phyloP scores from a whole-genome alignment of 306 rosid species.

The Vigna reflexopilosa region DNA sequence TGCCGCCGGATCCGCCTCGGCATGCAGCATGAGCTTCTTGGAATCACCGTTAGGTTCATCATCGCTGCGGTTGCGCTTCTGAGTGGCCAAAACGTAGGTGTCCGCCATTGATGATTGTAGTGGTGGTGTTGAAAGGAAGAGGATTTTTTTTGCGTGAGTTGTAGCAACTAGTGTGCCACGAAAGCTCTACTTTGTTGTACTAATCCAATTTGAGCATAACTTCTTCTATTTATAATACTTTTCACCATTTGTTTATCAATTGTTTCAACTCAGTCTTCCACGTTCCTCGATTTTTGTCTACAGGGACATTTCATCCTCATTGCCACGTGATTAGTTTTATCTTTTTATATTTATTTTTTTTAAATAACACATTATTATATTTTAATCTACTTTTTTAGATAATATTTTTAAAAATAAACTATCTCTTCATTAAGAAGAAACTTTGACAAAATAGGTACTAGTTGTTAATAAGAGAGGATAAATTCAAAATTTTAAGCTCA shows the following conservation, averaged over 20 bases:
- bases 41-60: constrained; percentile 32
- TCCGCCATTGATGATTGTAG: constrained; percentile 50
- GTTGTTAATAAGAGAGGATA: too few relatives aligned
- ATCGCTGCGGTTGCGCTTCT: constrained; percentile 55
- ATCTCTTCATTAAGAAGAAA: too few relatives aligned
- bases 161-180: neutral
- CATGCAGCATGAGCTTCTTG: constrained; percentile 52
- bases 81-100: constrained; percentile 39
- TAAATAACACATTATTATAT: neutral
- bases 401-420: too few relatives aligned
- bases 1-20: constrained; percentile 61
- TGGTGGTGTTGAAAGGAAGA: neutral
- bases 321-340: neutral
- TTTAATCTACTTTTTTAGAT: too few relatives aligned
- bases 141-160: neutral
- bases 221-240: neutral
- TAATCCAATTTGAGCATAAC: neutral
- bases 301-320: neutral
- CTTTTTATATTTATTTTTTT: neutral
- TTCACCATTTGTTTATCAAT: neutral
- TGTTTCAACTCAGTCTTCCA: neutral
- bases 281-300: neutral
- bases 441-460: too few relatives aligned
- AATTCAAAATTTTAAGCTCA: too few relatives aligned
- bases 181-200: neutral